Percentiles rank a stretch among this genome's conserved stretches.
These are phyloP conservation scores for Lactarius sanguifluus DNA, from an alignment of 768 basidiomycete species.

Conservation along the genomic window DNA sequence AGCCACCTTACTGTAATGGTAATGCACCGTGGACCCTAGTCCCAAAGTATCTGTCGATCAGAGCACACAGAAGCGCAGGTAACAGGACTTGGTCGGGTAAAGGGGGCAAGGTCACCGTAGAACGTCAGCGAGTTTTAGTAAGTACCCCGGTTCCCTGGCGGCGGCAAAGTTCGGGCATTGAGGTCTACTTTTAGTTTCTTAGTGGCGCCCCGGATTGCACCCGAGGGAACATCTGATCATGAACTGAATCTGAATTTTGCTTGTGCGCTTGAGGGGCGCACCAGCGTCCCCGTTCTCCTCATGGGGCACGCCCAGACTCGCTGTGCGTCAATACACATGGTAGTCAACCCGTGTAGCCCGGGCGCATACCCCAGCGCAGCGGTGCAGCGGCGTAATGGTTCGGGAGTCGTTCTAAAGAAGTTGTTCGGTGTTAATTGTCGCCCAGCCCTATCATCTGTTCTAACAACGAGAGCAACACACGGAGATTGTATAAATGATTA, in stretches of 20 bases:
- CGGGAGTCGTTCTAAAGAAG: neutral
- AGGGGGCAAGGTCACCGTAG: too few species aligned
- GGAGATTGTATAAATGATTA: neutral
- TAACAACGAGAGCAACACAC: neutral
- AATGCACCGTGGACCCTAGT: neutral
- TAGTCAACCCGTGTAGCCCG: neutral
- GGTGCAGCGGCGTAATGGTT: neutral
- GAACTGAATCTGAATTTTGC: too few species aligned
- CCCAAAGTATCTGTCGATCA: neutral
- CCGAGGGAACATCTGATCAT: neutral
- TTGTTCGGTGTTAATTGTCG: neutral
- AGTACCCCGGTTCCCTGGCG: neutral
- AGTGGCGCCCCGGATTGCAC: neutral
- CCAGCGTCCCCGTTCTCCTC: neutral
- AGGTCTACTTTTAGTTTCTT: neutral
- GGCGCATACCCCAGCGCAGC: neutral
- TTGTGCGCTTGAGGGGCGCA: neutral
- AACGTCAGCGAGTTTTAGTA: neutral
- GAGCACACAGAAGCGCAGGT: too few species aligned
- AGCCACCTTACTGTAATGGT: too few species aligned
- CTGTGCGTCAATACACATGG: neutral
- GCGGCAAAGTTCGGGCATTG: neutral
- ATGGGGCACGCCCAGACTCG: neutral
- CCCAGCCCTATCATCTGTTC: neutral
- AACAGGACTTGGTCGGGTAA: neutral